Conservation (phyloP, 78 protist genomes). For the Diacronema lutheri region DNA sequence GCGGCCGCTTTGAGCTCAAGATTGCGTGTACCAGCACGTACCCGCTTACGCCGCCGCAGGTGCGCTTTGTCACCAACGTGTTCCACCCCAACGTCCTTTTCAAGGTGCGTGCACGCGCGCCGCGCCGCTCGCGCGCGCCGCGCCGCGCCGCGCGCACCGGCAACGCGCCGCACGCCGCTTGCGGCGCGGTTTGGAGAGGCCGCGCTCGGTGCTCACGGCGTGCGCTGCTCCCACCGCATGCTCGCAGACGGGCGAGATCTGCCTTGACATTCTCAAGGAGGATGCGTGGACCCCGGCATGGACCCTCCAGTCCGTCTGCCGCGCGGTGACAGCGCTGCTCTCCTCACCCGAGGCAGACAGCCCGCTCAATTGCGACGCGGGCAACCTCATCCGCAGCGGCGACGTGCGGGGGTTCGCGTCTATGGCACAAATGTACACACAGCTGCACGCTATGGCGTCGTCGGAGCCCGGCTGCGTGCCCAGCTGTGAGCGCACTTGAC, state of each 20-base stretch:
- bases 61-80: not conserved
- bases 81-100: conserved; percentile 27
- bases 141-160: too few species aligned
- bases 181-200: too few species aligned
- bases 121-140: too few species aligned
- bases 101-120: not conserved
- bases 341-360: conserved; percentile 7
- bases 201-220: too few species aligned
- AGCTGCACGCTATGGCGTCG: not conserved
- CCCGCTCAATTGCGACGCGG: conserved; percentile 35
- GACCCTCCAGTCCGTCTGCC: conserved; percentile 11
- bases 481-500: too few species aligned
- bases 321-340: not conserved
- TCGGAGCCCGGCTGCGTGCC: too few species aligned
- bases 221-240: not conserved
- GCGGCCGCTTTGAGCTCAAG: not conserved
- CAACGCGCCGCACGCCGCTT: too few species aligned
- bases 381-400: conserved; percentile 16
- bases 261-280: conserved; percentile 15
- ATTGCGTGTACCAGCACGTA: not conserved
- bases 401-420: conserved; percentile 5
- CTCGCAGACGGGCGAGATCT: not conserved
- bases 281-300: conserved; percentile 29
- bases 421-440: not conserved
- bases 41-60: conserved; percentile 8